Base-by-base conservation (phyloP, 2,329 filamentous ascomycete species). In the Colletotrichum incanum region DNA sequence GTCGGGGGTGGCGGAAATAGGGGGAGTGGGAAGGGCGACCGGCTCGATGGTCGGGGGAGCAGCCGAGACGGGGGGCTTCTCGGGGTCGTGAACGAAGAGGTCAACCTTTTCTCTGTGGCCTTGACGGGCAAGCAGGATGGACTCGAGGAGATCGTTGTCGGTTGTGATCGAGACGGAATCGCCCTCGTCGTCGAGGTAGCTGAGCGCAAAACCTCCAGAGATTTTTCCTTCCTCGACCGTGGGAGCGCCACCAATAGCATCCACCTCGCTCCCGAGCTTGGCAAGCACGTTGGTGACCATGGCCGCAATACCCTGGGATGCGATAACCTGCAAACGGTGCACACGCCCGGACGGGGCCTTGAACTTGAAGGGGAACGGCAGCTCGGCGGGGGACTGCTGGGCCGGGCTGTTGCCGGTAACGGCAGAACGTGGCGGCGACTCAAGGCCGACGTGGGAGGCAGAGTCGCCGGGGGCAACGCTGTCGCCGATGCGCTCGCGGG, bases 281-380 rank as follows among this genome's bases (percentile, higher is more conserved):
- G 91, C 88, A 7, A 91, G 91, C 7, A 99, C 94, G 71, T 90
- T 91, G 34, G 87, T 82, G 37, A 98, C 91, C 71, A 99, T 91
- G 52, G 94, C 91, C 26, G 89, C 90, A 74, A 99, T 91, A 52
- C 96, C 96, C 67, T 94, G 90, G 28, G 93, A 90, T 14, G 95
- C 93, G 65, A 91, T 87, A 37, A 98, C 92, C 79, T 98, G 96
- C 62, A 99, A 85, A 66, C 96, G 92, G 83, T 99, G 96, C 23
- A 98, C 95, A 64, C 96, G 94, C 56, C 96, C 96, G 76, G 94
- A 95, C 1, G 96, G 96, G 2, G 96, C 95, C 86, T 98, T 98
- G 89, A 99, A 99, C 83, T 99, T 99, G 91, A 99, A 99, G 3
- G 96, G 91, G 84, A 98, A 99, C 0, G 96, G 94, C 14, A 90